Evolutionary conservation across 768 basidiomycete genomes (phyloP).

Genomic region (Lentinula raphanica): DNA sequence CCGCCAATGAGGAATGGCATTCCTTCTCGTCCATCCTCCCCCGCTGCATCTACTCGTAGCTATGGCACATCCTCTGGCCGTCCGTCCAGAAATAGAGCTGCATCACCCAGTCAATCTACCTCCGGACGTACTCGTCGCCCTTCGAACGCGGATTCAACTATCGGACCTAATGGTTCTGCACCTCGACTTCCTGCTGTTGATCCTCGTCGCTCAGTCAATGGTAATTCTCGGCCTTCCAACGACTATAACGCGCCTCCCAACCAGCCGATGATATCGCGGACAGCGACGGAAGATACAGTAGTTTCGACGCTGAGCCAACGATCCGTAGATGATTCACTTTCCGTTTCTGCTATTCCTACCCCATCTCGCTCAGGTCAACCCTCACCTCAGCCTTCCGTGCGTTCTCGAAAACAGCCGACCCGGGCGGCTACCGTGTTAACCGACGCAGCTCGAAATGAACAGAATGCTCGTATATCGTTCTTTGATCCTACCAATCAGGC

Average conservation of each 20-base stretch:
- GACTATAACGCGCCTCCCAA: neutral
- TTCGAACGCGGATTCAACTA: slow-evolving; percentile 37
- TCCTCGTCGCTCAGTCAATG: slow-evolving; percentile 11
- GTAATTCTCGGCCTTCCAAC: neutral
- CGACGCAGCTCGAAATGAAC: slow-evolving; percentile 45
- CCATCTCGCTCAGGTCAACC: slow-evolving; percentile 12
- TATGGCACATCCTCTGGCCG: slow-evolving; percentile 12
- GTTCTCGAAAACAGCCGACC: slow-evolving; percentile 19
- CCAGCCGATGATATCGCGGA: neutral
- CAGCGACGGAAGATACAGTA: slow-evolving; percentile 4
- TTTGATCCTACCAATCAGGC: slow-evolving; percentile 79
- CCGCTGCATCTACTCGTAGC: slow-evolving; percentile 24
- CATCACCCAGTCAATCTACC: slow-evolving; percentile 11
- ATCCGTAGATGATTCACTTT: slow-evolving; percentile 12
- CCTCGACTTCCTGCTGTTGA: slow-evolving; percentile 18
- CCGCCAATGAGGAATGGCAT: slow-evolving; percentile 18
- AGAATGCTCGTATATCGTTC: slow-evolving; percentile 72
- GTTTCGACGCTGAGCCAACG: slow-evolving; percentile 3
- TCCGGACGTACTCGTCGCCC: slow-evolving; percentile 30
- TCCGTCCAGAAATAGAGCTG: slow-evolving; percentile 22
- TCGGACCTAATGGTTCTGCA: slow-evolving; percentile 7
- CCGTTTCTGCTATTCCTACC: slow-evolving; percentile 17
- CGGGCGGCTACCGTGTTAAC: slow-evolving; percentile 26
- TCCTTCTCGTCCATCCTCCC: slow-evolving; percentile 37
- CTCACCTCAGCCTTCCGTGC: slow-evolving; percentile 13